Evolutionary conservation across 2,329 filamentous ascomycete genomes (phyloP), one percentile per base, ranked within the genome.

Genomic region (Exophiala sp.): DNA sequence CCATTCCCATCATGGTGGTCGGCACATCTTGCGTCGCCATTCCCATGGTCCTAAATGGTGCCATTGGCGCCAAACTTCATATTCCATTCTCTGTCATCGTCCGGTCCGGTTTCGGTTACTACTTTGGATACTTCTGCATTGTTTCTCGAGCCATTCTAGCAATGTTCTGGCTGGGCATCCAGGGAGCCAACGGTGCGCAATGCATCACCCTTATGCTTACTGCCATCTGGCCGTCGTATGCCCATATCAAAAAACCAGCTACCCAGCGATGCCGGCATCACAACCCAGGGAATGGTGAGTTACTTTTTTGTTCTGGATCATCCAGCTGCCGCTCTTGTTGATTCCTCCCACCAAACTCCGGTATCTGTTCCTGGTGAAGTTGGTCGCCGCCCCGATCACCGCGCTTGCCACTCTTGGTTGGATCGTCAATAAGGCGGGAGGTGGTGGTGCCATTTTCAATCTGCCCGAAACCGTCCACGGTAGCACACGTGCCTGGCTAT

Each of bases 271-370:
- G 71, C 74, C 23, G 79, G 79, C 14, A 79, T 81, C 37, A 76
- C 74, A 2, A 78, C 74, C 1, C 71, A 78, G 50, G 75, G 75
- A 10, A 72, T 83, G 71, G 62, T 79, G 21, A 71, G 70, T 27
- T 79, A 79, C 57, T 75, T 82, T n/a, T 53, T 58, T 82, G n/a
- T 80, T 79, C 61, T 80, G 75, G 75, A 61, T 73, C 0, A 59
- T 78, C 1, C 77, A 79, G 59, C 64, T 80, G 10, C 77, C 74
- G 6, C 65, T 81, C 35, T 62, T 82, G 7, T 65, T 78, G 47
- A 79, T 82, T 54, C 77, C 77, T 24, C 75, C 76, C 1, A 75
- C 75, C 46, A 73, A 70, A 43, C 68, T 82, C 13, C 67, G 74
- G 40, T 78, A 70, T 60, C 60, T 81, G 34, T 80, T 80, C 58